Evolutionary conservation across 2,329 filamentous ascomycete species (phyloP).

Genomic region (Penicillium sclerotiorum): DNA sequence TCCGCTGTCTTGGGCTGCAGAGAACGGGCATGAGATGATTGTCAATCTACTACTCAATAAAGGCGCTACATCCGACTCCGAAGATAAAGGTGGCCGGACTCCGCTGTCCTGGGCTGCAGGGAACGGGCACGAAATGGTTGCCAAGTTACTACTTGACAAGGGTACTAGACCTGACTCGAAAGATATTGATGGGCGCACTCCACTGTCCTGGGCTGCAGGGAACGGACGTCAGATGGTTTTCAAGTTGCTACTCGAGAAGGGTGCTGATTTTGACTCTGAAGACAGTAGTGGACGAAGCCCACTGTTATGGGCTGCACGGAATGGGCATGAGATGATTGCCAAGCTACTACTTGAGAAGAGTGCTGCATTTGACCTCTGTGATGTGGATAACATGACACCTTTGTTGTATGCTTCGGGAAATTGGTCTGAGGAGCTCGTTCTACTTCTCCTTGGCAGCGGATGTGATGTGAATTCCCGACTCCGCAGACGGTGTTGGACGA

Average conservation of each 20-base stretch:
- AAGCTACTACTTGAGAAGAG: not conserved
- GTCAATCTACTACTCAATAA: conserved; percentile 10
- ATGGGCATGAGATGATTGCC: not conserved
- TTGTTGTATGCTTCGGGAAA: conserved; percentile 16
- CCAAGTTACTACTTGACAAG: not conserved
- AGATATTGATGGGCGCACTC: not conserved
- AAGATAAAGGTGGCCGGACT: conserved; percentile 2
- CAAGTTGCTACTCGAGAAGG: not conserved
- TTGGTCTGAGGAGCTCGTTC: conserved; percentile 3
- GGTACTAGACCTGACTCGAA: not conserved
- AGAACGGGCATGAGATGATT: conserved; percentile 1
- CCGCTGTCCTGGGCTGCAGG: too few relatives aligned
- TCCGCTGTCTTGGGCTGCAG: conserved; percentile 8
- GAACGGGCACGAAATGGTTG: conserved; percentile 1
- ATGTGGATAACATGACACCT: conserved; percentile 19
- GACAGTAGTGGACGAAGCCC: not conserved
- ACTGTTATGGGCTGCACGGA: not conserved
- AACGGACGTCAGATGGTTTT: not conserved
- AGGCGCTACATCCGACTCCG: conserved; percentile 5
- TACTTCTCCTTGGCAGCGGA: conserved; percentile 13
- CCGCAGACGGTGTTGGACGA: conserved; percentile 9
- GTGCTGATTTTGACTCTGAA: not conserved
- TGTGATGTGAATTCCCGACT: conserved; percentile 11
- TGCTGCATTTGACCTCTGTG: not conserved
- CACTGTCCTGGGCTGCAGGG: conserved; percentile 5